These are phyloP conservation scores for Fusarium sp. DNA, from an alignment of 2,329 filamentous ascomycete species.

Conservation along the genomic window DNA sequence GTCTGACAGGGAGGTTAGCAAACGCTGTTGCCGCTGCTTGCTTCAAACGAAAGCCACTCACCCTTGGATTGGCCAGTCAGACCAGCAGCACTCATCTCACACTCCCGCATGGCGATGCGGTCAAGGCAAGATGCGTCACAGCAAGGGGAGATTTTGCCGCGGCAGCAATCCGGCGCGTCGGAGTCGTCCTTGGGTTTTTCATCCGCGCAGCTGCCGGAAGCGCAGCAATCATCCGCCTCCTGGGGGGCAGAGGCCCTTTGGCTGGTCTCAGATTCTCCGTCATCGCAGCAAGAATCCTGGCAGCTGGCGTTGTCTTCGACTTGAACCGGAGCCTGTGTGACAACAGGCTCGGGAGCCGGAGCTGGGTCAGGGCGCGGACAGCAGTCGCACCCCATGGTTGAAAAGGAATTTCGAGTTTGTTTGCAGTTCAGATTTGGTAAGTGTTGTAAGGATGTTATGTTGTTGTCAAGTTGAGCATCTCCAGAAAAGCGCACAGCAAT, in stretches of 20 bases:
- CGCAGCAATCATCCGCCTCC: not conserved
- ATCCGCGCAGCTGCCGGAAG: not conserved
- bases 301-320: conserved; percentile 2
- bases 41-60: not conserved
- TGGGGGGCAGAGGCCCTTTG: not conserved
- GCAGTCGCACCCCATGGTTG: conserved; percentile 31
- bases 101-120: conserved; percentile 58
- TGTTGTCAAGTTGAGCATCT: not conserved
- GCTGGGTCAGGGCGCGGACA: conserved; percentile 21
- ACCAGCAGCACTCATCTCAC: conserved; percentile 34
- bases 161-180: conserved; percentile 53
- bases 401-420: not conserved
- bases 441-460: not conserved
- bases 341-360: not conserved
- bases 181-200: not conserved
- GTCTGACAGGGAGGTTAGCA: not conserved
- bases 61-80: not conserved
- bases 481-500: not conserved
- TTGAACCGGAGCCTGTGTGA: not conserved
- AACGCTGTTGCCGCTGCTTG: not conserved
- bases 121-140: conserved; percentile 58
- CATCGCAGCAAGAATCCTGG: conserved; percentile 19
- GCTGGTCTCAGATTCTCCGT: not conserved
- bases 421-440: not conserved
- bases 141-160: conserved; percentile 54